Percentiles rank a stretch among this genome's conserved stretches.
Conservation (phyloP, 257 asterid species). For the Salvia rosmarinus region DNA sequence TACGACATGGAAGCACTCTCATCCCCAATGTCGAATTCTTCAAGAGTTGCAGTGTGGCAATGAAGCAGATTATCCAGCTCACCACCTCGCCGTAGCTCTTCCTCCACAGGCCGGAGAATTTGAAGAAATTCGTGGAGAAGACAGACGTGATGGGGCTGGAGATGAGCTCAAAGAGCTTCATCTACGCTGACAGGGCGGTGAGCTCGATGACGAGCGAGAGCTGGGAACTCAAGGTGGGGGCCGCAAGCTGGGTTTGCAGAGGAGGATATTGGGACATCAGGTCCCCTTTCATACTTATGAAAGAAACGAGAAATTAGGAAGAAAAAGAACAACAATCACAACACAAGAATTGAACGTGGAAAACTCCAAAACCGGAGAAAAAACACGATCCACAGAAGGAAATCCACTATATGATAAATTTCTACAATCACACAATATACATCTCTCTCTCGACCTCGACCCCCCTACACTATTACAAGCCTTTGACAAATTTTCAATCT, state of each 20-base stretch:
- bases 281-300: too few relatives aligned
- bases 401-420: too few relatives aligned
- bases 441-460: too few relatives aligned
- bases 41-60: constrained; percentile 42
- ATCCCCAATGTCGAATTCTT: constrained; percentile 42
- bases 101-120: constrained; percentile 34
- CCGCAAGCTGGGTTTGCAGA: neutral
- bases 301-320: too few relatives aligned
- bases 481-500: too few relatives aligned
- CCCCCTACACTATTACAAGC: too few relatives aligned
- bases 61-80: constrained; percentile 17
- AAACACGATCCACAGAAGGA: too few relatives aligned
- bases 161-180: constrained; percentile 13
- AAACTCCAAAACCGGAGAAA: too few relatives aligned
- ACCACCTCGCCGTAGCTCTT: constrained; percentile 35
- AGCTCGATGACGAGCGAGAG: neutral
- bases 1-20: constrained; percentile 36
- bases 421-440: too few relatives aligned
- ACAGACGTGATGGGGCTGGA: constrained; percentile 34
- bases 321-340: too few relatives aligned
- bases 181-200: neutral
- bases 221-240: neutral
- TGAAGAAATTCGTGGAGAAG: constrained; percentile 37
- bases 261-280: too few relatives aligned
- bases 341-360: too few relatives aligned